Conservation (phyloP, 352 stramenopile species). For the Lagenidium giganteum region DNA sequence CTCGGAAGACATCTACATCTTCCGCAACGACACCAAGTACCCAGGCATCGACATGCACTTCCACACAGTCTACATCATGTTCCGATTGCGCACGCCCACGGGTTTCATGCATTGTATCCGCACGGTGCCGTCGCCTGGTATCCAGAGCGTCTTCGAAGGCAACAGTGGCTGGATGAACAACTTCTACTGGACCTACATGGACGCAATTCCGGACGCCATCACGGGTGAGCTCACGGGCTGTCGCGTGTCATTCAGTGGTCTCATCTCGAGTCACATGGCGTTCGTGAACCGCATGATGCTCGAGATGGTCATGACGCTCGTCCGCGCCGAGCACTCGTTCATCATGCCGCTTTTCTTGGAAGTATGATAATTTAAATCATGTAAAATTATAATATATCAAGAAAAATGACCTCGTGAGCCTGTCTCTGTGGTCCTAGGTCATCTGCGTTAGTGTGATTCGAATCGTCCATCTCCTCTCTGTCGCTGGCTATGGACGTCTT, state of each 20-base stretch:
- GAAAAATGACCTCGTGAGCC: no score
- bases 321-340: conserved; percentile 10
- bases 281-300: conserved; percentile 7
- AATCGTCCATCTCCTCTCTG: no score
- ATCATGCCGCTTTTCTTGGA: not conserved
- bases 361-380: not conserved
- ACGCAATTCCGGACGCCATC: conserved; percentile 1
- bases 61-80: conserved; percentile 16
- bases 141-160: conserved; percentile 10
- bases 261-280: not conserved
- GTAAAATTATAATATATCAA: not conserved
- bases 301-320: conserved; percentile 7
- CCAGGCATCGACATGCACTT: conserved; percentile 8
- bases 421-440: no score
- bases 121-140: conserved; percentile 11
- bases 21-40: conserved; percentile 21
- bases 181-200: conserved; percentile 16
- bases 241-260: conserved; percentile 6
- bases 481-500: no score
- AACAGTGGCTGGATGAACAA: conserved; percentile 17
- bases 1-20: conserved; percentile 17
- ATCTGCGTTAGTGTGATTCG: no score
- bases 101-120: conserved; percentile 12
- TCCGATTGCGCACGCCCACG: conserved; percentile 3
- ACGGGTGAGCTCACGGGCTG: conserved; percentile 1